These are phyloP conservation scores for Astrocystis sublimbata DNA, from an alignment of 495 filamentous ascomycete genomes.

Conservation along the genomic window DNA sequence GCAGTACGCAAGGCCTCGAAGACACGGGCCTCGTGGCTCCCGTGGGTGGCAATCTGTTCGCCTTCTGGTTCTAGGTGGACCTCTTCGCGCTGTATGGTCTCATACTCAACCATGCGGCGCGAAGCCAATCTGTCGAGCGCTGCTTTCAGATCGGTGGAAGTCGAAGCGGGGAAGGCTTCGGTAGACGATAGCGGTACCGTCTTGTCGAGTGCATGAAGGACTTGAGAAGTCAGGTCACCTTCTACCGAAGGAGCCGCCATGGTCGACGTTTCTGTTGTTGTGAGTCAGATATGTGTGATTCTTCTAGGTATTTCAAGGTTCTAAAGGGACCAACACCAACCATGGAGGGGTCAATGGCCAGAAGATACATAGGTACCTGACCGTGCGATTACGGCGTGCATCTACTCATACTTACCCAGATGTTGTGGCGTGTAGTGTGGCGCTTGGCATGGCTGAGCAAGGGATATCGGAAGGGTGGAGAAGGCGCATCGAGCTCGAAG, in stretches of 20 bases:
- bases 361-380: too few relatives aligned
- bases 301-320: too few relatives aligned
- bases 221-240: constrained; percentile 61
- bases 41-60: constrained; percentile 73
- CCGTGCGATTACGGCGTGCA: too few relatives aligned
- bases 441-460: too few relatives aligned
- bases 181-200: constrained; percentile 67
- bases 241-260: background rate
- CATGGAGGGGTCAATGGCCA: too few relatives aligned
- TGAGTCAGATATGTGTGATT: constrained; percentile 10
- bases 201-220: constrained; percentile 67
- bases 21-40: constrained; percentile 92
- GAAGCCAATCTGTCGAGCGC: constrained; percentile 82
- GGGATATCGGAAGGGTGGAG: too few relatives aligned
- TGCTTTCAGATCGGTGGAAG: constrained; percentile 75
- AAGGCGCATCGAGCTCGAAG: too few relatives aligned
- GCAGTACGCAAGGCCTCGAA: constrained; percentile 81
- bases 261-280: background rate
- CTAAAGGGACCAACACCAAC: too few relatives aligned
- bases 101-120: constrained; percentile 82
- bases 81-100: constrained; percentile 77
- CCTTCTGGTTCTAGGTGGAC: constrained; percentile 78
- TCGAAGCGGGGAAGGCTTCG: constrained; percentile 72
- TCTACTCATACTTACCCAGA: too few relatives aligned
- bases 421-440: too few relatives aligned